These are phyloP conservation scores for Pelargonium fulgidum DNA, from an alignment of 441 rosid genomes.

Conservation along the genomic window DNA sequence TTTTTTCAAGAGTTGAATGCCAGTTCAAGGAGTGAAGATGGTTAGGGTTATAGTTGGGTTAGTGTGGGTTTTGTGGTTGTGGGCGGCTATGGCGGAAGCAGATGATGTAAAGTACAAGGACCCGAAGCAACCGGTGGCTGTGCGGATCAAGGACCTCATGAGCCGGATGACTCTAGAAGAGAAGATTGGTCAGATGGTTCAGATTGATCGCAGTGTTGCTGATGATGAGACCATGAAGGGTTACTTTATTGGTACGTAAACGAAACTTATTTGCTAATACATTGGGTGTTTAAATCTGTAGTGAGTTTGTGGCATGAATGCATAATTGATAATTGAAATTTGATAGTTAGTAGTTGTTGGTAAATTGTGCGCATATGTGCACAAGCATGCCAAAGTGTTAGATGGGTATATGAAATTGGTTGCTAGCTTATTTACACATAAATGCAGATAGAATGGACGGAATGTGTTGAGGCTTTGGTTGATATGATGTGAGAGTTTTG, in stretches of 20 bases:
- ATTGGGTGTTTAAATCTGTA: too few relatives aligned
- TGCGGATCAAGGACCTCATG: constrained; percentile 6
- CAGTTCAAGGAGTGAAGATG: neutral
- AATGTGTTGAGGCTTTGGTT: neutral
- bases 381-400: too few relatives aligned
- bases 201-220: constrained; percentile 6
- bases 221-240: constrained; percentile 5
- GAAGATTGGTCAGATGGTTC: constrained; percentile 11
- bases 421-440: too few relatives aligned
- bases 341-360: too few relatives aligned
- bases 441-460: too few relatives aligned
- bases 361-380: too few relatives aligned
- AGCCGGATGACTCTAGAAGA: constrained; percentile 7
- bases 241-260: constrained; percentile 3
- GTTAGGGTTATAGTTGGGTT: neutral
- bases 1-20: neutral
- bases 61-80: neutral
- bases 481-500: neutral
- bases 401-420: too few relatives aligned
- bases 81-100: neutral
- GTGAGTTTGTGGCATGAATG: neutral
- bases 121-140: constrained; percentile 1
- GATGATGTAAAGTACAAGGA: constrained; percentile 4
- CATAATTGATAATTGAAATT: neutral
- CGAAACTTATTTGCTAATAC: neutral